A percentile compares a stretch with the other conserved stretches of the same genome.
Conservation (phyloP, 2,329 filamentous ascomycete species). For the Stagonosporopsis chrysanthemi region DNA sequence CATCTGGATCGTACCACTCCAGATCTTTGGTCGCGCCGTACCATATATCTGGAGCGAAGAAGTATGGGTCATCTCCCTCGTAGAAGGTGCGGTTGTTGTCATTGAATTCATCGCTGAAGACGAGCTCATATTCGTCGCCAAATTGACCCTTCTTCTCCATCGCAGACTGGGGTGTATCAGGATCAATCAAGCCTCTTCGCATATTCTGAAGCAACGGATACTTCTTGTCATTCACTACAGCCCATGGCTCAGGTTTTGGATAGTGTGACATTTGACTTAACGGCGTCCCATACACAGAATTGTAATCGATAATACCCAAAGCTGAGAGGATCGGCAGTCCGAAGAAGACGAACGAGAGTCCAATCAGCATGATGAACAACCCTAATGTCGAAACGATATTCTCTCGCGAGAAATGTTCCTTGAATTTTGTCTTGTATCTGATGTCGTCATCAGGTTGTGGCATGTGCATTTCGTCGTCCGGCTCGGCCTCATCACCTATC, state of each 20-base stretch:
- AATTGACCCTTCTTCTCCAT: slow-evolving; percentile 56
- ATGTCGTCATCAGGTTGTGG: slow-evolving; percentile 60
- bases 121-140: slow-evolving; percentile 56
- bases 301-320: slow-evolving; percentile 50
- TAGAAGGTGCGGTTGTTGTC: slow-evolving; percentile 62
- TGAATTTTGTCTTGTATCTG: slow-evolving; percentile 51
- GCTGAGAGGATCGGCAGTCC: slow-evolving; percentile 60
- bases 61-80: slow-evolving; percentile 65
- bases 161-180: slow-evolving; percentile 58
- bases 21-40: slow-evolving; percentile 62
- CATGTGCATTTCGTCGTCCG: slow-evolving; percentile 63
- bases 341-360: slow-evolving; percentile 60
- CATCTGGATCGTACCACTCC: slow-evolving; percentile 62
- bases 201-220: slow-evolving; percentile 60
- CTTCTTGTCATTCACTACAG: slow-evolving; percentile 56
- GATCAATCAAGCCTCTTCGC: slow-evolving; percentile 59
- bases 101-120: slow-evolving; percentile 67
- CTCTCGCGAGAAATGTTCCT: slow-evolving; percentile 56
- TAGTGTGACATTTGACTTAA: slow-evolving; percentile 49
- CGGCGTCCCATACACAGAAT: slow-evolving; percentile 51
- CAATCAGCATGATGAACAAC: slow-evolving; percentile 55
- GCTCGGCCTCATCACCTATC: slow-evolving; percentile 59
- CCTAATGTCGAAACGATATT: slow-evolving; percentile 55
- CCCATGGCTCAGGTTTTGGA: slow-evolving; percentile 50
- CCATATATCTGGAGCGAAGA: slow-evolving; percentile 61